Evolutionary conservation across 768 basidiomycete species (phyloP).

Genomic region (Clitopilus passeckerianus): DNA sequence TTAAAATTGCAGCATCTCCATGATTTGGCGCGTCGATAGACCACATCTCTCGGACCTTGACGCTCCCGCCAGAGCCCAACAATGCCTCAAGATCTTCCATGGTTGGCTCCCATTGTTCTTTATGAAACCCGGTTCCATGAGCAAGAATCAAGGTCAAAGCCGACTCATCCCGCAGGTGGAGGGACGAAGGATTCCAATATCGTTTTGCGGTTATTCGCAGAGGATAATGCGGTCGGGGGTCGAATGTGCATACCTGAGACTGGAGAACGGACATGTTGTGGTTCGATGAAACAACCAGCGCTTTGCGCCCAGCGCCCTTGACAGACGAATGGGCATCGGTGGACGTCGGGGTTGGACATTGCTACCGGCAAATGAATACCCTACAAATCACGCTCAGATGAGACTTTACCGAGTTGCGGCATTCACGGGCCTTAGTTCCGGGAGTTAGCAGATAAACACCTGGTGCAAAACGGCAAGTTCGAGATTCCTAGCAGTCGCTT

Average conservation of each 20-base stretch:
- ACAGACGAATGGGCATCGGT: no score
- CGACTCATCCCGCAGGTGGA: slow-evolving; percentile 25
- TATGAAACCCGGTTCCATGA: slow-evolving; percentile 52
- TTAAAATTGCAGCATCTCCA: slow-evolving; percentile 46
- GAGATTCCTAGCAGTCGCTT: no score
- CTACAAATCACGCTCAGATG: no score
- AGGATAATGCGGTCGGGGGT: slow-evolving; percentile 48
- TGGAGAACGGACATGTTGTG: slow-evolving; percentile 8
- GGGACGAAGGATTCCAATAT: slow-evolving; percentile 35
- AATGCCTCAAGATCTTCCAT: slow-evolving; percentile 38
- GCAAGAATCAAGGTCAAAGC: slow-evolving; percentile 45
- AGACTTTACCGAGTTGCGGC: no score
- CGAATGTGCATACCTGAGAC: slow-evolving; percentile 36
- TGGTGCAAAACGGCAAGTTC: no score
- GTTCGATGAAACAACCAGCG: no score
- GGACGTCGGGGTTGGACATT: no score
- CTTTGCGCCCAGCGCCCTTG: no score
- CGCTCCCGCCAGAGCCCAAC: slow-evolving; percentile 9
- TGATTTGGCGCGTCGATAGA: slow-evolving; percentile 51
- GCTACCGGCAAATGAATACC: no score
- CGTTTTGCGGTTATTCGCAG: slow-evolving; percentile 44
- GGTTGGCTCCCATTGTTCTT: slow-evolving; percentile 57
- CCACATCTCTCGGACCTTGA: slow-evolving; percentile 45
- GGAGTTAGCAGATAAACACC: no score
- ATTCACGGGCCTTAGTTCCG: no score